These are phyloP conservation scores for Purshia tridentata DNA, from an alignment of 306 rosid species.

Conservation along the genomic window DNA sequence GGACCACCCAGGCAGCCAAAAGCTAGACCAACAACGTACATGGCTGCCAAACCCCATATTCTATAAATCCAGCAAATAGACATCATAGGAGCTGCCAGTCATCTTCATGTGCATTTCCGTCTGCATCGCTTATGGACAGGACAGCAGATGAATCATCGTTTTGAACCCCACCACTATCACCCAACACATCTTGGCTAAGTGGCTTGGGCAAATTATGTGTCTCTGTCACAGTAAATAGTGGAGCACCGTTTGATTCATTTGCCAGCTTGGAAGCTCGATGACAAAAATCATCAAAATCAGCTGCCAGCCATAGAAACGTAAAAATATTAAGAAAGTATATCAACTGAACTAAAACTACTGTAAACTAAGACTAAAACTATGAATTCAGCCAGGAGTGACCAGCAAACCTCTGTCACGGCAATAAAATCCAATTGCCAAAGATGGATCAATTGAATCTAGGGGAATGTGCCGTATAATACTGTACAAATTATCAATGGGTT, in stretches of 20 bases:
- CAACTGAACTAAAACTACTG: constrained; percentile 7
- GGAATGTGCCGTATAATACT: constrained; percentile 70
- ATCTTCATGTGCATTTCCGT: constrained; percentile 50
- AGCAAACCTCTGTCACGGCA: constrained; percentile 82
- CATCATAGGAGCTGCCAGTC: constrained; percentile 86
- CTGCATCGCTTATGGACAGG: constrained; percentile 36
- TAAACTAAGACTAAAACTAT: constrained; percentile 6
- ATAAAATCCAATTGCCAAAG: constrained; percentile 94
- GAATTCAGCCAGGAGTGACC: constrained; percentile 25
- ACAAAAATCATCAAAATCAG: constrained; percentile 85
- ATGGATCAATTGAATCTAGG: constrained; percentile 81
- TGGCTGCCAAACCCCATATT: neutral
- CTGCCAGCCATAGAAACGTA: constrained; percentile 36
- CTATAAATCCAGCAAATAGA: neutral
- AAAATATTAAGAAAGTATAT: constrained; percentile 16
- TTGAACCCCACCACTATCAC: constrained; percentile 30
- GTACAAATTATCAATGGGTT: constrained; percentile 2
- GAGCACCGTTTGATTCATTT: constrained; percentile 85
- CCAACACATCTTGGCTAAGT: constrained; percentile 37
- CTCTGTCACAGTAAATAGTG: constrained; percentile 77
- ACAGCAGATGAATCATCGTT: constrained; percentile 38
- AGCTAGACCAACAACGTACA: constrained; percentile 10
- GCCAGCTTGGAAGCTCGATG: constrained; percentile 71
- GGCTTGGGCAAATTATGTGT: constrained; percentile 45
- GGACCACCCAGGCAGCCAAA: neutral